A percentile compares a stretch with the other conserved stretches of the same genome.
Evolutionary conservation across 176 grass and related monocot species (phyloP).

Genomic region (Oropetium thomaeum): DNA sequence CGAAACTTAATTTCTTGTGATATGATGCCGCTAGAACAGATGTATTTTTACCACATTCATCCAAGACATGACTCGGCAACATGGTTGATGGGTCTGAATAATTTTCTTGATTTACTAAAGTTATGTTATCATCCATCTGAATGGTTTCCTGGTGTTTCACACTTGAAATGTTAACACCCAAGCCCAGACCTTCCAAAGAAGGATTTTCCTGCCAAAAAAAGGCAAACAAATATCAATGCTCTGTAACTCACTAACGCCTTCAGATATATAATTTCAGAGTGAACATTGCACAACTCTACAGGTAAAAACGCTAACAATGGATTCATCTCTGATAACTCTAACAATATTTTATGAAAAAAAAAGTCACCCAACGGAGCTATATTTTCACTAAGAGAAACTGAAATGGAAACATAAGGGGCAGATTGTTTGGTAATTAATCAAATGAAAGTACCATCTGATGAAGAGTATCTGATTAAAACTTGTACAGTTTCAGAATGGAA

Average conservation of each 20-base stretch:
- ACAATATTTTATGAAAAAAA: neutral
- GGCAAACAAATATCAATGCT: neutral
- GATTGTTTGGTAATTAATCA: neutral
- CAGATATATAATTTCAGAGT: conserved; percentile 22
- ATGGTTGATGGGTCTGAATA: conserved; percentile 21
- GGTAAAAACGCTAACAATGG: conserved; percentile 6
- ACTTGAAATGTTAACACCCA: conserved; percentile 3
- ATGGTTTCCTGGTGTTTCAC: conserved; percentile 9
- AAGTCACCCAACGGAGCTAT: neutral
- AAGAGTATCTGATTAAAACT: conserved; percentile 2
- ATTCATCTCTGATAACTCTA: conserved; percentile 10
- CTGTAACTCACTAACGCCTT: conserved; percentile 11
- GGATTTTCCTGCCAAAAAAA: conserved; percentile 45
- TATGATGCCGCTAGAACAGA: conserved; percentile 17
- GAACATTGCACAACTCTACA: conserved; percentile 11
- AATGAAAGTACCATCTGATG: conserved; percentile 11
- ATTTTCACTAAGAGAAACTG: conserved; percentile 18
- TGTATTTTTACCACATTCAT: conserved; percentile 30
- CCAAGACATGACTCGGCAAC: conserved; percentile 1
- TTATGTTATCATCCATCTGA: conserved; percentile 20
- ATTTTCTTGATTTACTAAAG: conserved; percentile 35
- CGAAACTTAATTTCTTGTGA: conserved; percentile 28
- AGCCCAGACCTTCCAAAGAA: conserved; percentile 20
- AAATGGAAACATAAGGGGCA: neutral
- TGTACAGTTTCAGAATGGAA: conserved; percentile 17